Percentiles rank a stretch among this genome's conserved stretches.
Evolutionary conservation across 2,329 filamentous ascomycete genomes (phyloP).

Genomic region (Nemania bipapillata): DNA sequence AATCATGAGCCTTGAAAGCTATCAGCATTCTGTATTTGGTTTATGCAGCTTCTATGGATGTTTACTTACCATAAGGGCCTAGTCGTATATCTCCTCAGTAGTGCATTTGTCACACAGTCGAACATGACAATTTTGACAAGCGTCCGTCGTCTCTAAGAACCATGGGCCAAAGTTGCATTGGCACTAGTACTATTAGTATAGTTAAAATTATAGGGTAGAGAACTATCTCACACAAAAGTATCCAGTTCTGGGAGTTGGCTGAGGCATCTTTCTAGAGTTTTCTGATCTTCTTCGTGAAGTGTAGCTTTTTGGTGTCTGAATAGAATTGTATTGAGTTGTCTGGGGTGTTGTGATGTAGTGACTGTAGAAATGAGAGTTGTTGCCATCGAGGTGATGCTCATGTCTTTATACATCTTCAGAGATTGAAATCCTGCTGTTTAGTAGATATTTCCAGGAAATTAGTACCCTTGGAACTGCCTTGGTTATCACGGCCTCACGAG

Average conservation of each 20-base stretch:
- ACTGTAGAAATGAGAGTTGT: background rate
- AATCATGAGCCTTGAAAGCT: background rate
- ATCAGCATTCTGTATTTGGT: background rate
- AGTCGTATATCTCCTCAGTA: too few relatives aligned
- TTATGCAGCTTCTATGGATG: too few relatives aligned
- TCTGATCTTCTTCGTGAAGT: background rate
- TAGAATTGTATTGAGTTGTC: background rate
- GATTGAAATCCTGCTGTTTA: background rate
- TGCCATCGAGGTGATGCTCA: background rate
- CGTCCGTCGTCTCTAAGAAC: background rate
- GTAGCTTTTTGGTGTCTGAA: background rate
- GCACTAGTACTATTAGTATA: slow-evolving; percentile 27
- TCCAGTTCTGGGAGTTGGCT: background rate
- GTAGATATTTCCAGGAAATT: background rate
- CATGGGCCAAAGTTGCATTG: slow-evolving; percentile 21
- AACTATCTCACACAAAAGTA: slow-evolving; percentile 20
- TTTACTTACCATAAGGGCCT: background rate
- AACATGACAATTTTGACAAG: slow-evolving; percentile 24
- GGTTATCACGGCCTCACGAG: background rate
- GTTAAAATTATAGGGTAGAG: too few relatives aligned
- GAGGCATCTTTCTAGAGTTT: background rate
- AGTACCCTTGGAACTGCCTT: background rate
- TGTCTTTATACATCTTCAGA: slow-evolving; percentile 5
- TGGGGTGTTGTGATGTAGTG: background rate
- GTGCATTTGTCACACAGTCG: background rate